Evolutionary conservation across 1,139 yeast genomes (phyloP), one percentile per base, ranked within the genome.

Genomic region (Suhomyces bokatorum): DNA sequence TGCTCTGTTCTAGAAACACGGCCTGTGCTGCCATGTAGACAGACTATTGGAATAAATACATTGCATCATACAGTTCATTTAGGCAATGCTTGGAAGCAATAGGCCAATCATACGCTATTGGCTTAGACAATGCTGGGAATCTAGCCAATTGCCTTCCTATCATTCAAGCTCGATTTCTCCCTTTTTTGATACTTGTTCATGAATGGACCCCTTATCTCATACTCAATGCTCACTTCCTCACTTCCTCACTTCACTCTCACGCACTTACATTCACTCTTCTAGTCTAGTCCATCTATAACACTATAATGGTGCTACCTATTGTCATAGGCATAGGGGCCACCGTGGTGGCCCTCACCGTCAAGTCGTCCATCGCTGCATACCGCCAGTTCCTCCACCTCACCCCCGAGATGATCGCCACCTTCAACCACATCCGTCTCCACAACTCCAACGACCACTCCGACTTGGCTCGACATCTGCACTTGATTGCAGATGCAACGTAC

Each of bases 311-410:
- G 22, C 63, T 82, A 30, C 87, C 88, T 12, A 73, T 83, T 3
- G 60, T 82, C 17, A 51, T 80, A 8, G 87, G 87, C 3, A 44
- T 80, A 8, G 87, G 85, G 1, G 77, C 76, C 10, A 78, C 87
- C 0, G 54, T 77, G 0, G 70, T 67, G 0, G 87, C 86, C 0
- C 55, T 83, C 7, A 69, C 81, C 0, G 70, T 76, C 16, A 78
- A 73, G 57, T 75, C 84, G 1, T 70, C 80, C 2, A 41, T 80
- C 1, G 53, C 65, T 3, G 80, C 87, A 0, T 66, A 66, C 33
- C 50, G 68, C 7, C 72, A 77, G 53, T 80, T 62, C 53, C 49
- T 60, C 15, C 63, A 60, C 29, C 66, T 83, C 16, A 74, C 83
- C 0, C 79, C 81, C 2, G 67, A 64, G n/a, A 77, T 78, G 69